Percentiles rank a stretch among this genome's conserved stretches.
Evolutionary conservation across 2,329 filamentous ascomycete species (phyloP).

Genomic region (Falciphora oryzae): DNA sequence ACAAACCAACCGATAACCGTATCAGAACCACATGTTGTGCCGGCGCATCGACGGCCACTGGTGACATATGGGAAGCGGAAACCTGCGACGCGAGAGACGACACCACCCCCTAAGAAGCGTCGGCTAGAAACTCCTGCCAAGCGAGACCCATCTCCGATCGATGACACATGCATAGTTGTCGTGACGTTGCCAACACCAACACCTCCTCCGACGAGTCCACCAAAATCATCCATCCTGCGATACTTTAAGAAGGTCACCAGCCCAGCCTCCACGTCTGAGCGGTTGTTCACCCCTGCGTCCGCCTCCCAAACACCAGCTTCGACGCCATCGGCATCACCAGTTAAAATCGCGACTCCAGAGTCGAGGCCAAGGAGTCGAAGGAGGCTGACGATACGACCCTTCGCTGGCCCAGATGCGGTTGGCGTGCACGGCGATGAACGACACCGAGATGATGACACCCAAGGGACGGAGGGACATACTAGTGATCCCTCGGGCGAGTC

Average conservation of each 20-base stretch:
- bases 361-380: constrained; percentile 22
- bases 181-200: neutral
- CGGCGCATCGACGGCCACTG: neutral
- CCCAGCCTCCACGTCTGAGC: constrained; percentile 1
- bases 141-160: constrained; percentile 1
- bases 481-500: neutral
- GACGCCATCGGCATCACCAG: neutral
- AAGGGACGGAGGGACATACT: too few relatives aligned
- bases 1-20: neutral
- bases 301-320: constrained; percentile 1
- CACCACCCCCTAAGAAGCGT: neutral
- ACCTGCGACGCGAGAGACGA: neutral
- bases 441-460: neutral
- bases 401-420: neutral
- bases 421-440: neutral
- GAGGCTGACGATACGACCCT: constrained; percentile 27
- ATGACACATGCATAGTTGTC: neutral
- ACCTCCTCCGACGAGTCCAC: constrained; percentile 5
- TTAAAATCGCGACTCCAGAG: neutral
- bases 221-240: constrained; percentile 19
- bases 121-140: neutral
- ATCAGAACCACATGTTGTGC: neutral
- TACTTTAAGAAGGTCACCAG: constrained; percentile 20
- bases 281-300: neutral
- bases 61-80: constrained; percentile 9